phyloP scores from a whole-genome alignment of 768 basidiomycete genomes.

The Pleurotus citrinopileatus region DNA sequence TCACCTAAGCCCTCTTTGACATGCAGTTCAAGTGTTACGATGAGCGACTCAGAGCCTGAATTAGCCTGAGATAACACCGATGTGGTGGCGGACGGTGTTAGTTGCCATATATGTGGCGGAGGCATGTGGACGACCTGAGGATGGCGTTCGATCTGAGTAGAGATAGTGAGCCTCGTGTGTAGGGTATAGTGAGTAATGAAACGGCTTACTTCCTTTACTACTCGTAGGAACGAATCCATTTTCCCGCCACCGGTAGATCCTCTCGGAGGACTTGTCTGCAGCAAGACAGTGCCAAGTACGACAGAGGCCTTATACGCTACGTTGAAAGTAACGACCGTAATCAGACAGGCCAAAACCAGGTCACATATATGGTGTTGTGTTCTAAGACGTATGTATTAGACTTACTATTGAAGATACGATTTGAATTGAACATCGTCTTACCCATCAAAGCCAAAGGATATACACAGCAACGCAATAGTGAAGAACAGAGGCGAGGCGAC shows the following conservation, averaged over 20 bases:
- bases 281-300: slow-evolving; percentile 78
- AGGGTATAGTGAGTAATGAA: neutral
- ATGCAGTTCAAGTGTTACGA: slow-evolving; percentile 81
- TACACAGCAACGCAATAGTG: slow-evolving; percentile 49
- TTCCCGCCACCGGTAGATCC: slow-evolving; percentile 49
- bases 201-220: slow-evolving; percentile 71
- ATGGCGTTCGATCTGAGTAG: slow-evolving; percentile 71
- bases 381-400: neutral
- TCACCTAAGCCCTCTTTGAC: slow-evolving; percentile 66
- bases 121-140: slow-evolving; percentile 81
- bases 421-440: too few relatives aligned
- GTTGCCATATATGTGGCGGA: slow-evolving; percentile 88
- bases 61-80: slow-evolving; percentile 3
- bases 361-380: slow-evolving; percentile 71
- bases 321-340: slow-evolving; percentile 76
- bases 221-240: slow-evolving; percentile 80
- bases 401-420: neutral
- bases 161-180: neutral
- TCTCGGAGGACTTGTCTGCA: slow-evolving; percentile 86
- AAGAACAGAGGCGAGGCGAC: slow-evolving; percentile 61
- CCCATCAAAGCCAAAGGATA: slow-evolving; percentile 53
- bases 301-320: slow-evolving; percentile 84
- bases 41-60: slow-evolving; percentile 34
- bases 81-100: slow-evolving; percentile 45
- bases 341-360: slow-evolving; percentile 75